Percentiles rank a stretch among this genome's conserved stretches.
Evolutionary conservation across 805 yeast genomes (phyloP).

Genomic region (Candida manassasensis): DNA sequence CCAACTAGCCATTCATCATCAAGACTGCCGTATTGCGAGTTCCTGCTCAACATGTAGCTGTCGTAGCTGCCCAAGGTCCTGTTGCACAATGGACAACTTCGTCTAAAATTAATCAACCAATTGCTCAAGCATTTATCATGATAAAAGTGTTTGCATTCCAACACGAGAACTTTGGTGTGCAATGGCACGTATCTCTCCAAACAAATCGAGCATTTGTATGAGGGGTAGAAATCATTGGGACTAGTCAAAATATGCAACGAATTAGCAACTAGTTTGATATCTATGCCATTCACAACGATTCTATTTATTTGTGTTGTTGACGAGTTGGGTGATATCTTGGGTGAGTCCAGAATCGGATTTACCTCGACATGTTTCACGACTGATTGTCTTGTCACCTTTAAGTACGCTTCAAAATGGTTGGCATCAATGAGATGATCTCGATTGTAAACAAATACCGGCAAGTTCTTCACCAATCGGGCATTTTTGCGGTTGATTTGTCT

Average conservation of each 20-base stretch:
- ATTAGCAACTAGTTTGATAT: conserved; percentile 18
- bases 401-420: conserved; percentile 23
- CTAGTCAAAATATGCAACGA: conserved; percentile 20
- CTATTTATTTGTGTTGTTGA: conserved; percentile 29
- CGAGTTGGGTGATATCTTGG: conserved; percentile 13
- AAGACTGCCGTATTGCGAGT: conserved; percentile 19
- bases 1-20: conserved; percentile 8
- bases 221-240: conserved; percentile 32
- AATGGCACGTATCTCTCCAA: conserved; percentile 48
- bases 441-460: conserved; percentile 37
- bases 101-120: conserved; percentile 53
- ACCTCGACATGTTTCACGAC: conserved; percentile 8
- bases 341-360: conserved; percentile 7
- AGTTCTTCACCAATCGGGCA: conserved; percentile 27
- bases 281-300: conserved; percentile 39
- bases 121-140: conserved; percentile 55
- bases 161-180: conserved; percentile 43
- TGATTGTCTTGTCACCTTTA: conserved; percentile 28
- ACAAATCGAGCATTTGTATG: conserved; percentile 58
- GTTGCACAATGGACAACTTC: conserved; percentile 59
- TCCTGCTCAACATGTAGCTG: conserved; percentile 3
- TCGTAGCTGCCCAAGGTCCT: conserved; percentile 12
- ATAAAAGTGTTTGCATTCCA: conserved; percentile 59
- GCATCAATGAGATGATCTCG: conserved; percentile 29
- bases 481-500: conserved; percentile 24